Conservation (phyloP, 1,284 basidiomycete species). For the Apiotrichum porosum region DNA sequence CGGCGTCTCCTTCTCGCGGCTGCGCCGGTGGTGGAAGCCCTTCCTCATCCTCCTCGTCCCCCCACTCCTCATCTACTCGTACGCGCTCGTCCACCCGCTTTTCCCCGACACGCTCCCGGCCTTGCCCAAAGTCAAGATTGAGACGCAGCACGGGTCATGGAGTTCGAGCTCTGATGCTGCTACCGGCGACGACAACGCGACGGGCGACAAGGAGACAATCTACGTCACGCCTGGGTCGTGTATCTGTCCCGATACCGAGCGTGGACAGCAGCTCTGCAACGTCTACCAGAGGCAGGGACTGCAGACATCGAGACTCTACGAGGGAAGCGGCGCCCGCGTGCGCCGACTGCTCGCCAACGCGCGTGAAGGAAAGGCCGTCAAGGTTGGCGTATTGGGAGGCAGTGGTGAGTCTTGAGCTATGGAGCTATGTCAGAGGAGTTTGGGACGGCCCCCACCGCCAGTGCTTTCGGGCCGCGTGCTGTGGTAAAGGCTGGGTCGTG, state of each 20-base stretch:
- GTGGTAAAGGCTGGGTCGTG: too few relatives aligned
- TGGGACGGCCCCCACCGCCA: too few relatives aligned
- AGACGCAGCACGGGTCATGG: conserved; percentile 5
- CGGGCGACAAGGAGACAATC: not conserved
- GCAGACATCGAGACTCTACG: conserved; percentile 25
- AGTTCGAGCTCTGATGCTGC: not conserved
- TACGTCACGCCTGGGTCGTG: conserved; percentile 13
- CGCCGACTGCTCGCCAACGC: conserved; percentile 33
- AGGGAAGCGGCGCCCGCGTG: conserved; percentile 37
- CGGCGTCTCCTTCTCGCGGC: not conserved
- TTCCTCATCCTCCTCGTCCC: conserved; percentile 28
- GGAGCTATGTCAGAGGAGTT: too few relatives aligned
- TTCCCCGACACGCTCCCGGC: conserved; percentile 34
- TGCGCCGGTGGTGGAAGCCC: conserved; percentile 23
- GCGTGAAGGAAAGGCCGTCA: conserved; percentile 33
- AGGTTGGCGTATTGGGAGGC: conserved; percentile 44
- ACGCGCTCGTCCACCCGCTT: conserved; percentile 34
- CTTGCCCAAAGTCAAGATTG: conserved; percentile 33
- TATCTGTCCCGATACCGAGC: conserved; percentile 29
- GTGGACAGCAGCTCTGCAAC: conserved; percentile 33
- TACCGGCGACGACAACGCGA: conserved; percentile 8
- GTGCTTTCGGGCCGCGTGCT: too few relatives aligned
- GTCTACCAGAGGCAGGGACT: conserved; percentile 37
- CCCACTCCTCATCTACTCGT: conserved; percentile 31
- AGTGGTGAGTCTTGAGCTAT: conserved; percentile 44